A percentile compares a stretch with the other conserved stretches of the same genome.
These are phyloP conservation scores for Teunomyces funiuensis DNA, from an alignment of 805 yeast genomes.

Conservation along the genomic window DNA sequence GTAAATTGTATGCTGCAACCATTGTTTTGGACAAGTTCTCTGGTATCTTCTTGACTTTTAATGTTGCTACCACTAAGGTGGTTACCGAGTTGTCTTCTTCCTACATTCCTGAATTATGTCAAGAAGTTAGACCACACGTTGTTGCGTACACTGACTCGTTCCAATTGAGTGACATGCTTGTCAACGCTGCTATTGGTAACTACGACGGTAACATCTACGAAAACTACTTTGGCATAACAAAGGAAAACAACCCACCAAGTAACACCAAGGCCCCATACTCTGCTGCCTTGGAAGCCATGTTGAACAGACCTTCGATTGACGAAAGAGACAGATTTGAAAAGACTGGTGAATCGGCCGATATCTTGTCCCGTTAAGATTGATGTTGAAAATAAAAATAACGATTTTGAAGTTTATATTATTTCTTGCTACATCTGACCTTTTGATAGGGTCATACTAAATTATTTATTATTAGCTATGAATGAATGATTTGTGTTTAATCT, in stretches of 20 bases:
- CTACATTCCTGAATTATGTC: conserved; percentile 35
- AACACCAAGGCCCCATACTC: conserved; percentile 63
- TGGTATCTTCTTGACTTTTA: conserved; percentile 67
- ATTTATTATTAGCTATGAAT: conserved; percentile 1
- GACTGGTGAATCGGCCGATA: conserved; percentile 28
- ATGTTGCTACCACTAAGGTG: conserved; percentile 50
- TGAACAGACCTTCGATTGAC: conserved; percentile 32
- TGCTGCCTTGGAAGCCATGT: conserved; percentile 32
- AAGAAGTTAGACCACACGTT: conserved; percentile 55
- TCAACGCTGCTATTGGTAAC: conserved; percentile 80
- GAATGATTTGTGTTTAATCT: neutral
- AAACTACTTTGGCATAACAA: conserved; percentile 64
- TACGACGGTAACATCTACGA: conserved; percentile 82
- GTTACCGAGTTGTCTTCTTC: conserved; percentile 47
- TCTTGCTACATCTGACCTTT: neutral
- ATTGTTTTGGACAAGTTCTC: conserved; percentile 66
- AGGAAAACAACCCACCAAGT: conserved; percentile 48
- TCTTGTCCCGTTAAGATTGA: conserved; percentile 14
- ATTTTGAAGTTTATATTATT: conserved; percentile 1
- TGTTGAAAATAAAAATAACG: neutral
- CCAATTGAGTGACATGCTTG: conserved; percentile 73
- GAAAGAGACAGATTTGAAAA: conserved; percentile 35
- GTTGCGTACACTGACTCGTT: conserved; percentile 83
- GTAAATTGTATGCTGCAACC: conserved; percentile 58
- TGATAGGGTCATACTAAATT: conserved; percentile 1